A percentile compares a stretch with the other conserved stretches of the same genome.
phyloP scores from a whole-genome alignment of 768 basidiomycete genomes.

The Hortiboletus campestris region DNA sequence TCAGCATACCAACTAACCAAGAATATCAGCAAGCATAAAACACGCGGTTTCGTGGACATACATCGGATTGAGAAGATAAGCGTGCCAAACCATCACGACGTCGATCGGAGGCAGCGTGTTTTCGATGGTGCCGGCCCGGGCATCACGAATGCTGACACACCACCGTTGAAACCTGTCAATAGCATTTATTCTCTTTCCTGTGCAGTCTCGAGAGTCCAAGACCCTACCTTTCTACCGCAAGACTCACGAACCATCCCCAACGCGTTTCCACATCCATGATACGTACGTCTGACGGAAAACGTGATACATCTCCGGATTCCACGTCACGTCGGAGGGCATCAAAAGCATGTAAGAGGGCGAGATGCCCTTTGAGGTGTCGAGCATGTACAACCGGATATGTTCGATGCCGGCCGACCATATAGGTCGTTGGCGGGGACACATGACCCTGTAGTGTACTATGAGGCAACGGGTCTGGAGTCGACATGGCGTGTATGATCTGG shows the following conservation, averaged over 20 bases:
- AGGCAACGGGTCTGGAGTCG: neutral
- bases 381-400: conserved; percentile 14
- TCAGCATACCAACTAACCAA: conserved; percentile 19
- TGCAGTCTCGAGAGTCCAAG: neutral
- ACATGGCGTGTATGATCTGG: neutral
- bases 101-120: conserved; percentile 31
- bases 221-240: conserved; percentile 35
- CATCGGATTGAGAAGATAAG: conserved; percentile 37
- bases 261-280: conserved; percentile 20
- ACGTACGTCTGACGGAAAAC: conserved; percentile 10
- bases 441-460: neutral
- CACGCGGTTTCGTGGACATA: neutral
- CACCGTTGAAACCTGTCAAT: conserved; percentile 33
- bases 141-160: conserved; percentile 15
- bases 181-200: no score
- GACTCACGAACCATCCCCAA: conserved; percentile 36
- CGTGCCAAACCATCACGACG: conserved; percentile 39
- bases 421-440: neutral
- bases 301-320: conserved; percentile 8
- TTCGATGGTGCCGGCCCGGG: neutral
- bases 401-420: neutral
- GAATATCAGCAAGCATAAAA: neutral
- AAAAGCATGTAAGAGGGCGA: conserved; percentile 28
- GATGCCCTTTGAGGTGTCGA: conserved; percentile 27
- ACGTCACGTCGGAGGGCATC: conserved; percentile 19